Base-by-base conservation (phyloP, 352 stramenopile species). In the Salisapilia sapeloensis region DNA sequence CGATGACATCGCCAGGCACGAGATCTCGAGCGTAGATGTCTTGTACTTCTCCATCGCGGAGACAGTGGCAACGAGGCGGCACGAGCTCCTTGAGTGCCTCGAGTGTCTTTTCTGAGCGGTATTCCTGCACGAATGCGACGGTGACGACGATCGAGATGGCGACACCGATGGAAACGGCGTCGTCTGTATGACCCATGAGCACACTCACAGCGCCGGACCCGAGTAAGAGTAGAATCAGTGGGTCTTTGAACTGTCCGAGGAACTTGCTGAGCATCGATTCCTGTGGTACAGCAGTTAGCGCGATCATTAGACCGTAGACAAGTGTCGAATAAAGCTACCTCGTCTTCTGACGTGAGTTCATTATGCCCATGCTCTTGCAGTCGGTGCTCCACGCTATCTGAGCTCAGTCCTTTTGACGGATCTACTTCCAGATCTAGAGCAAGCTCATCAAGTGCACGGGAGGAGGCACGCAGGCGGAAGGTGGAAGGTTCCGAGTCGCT, bases 81-180 rank as follows among this genome's bases (percentile, higher is more conserved):
- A 89, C 70, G 11, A 89, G 57, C 37, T 84, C 58, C 33, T 83
- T 89, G 4, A 89, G 49, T 23, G 70, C 74, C 23, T 81, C 66
- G n/a, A 89, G 53, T 17, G 74, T 84, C 60, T 89, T 89, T 44
- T 89, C 74, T 1, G 65, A 84, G 8, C 70, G 70, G 42, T 89
- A 89, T 35, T 89, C 70, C 39, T 89, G 74, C 27, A 98, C 66
- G 33, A 94, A 96, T 11, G 89, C 92, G n/a, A 98, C 92, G 1
- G 93, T 81, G 12, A 86, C 83, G n/a, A 98, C 93, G 49, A 98
- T 98, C 21, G 86, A 77, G 39, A 98, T 80, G 20, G 93, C 93
- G 18, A 96, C 72, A 8, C 67, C 75, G 44, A 98, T 98, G 31
- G 75, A 95, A 17, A 98, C 71, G 13, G 92, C 93, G 53, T 98